Evolutionary conservation across 2,329 filamentous ascomycete genomes (phyloP), one percentile per base, ranked within the genome.

Genomic region (Curvularia sp.): DNA sequence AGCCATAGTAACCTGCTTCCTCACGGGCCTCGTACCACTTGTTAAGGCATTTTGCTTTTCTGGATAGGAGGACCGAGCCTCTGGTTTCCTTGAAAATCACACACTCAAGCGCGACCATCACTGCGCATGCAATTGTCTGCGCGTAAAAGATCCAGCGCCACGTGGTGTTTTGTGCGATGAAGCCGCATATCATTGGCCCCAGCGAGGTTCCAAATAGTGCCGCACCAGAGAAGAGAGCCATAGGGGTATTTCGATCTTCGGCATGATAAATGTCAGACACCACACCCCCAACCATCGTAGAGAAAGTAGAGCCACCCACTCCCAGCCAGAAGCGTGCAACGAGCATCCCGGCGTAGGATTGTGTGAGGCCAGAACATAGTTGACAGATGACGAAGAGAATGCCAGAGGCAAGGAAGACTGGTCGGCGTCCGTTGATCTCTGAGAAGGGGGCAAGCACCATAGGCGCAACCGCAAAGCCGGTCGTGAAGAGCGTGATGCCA

Each of bases 61-160:
- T 84, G 6, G 88, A 89, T 7, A 97, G 80, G 6, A 97, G 77
- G 0, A 97, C 92, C 0, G 87, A 89, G 0, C 90, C 93, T 7
- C 93, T 82, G 3, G 91, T 97, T 76, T 97, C 93, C 44, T 87
- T 86, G 77, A 97, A 93, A 55, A 92, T 85, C 5, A 90, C 53
- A 10, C 85, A 82, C 22, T 96, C 84, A 1, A 88, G 78, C 0
- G 86, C 65, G 53, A 93, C 84, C 46, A 95, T 76, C 0, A 87
- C 74, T 0, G 82, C 87, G 54, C 88, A 86, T 22, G 85, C 79
- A 46, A 97, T 92, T 7, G 87, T 86, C 67, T 97, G 93, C 28
- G 93, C 83, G 84, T 92, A 96, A 74, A 96, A 96, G 0, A 93
- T 86, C 93, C 93, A 97, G 61, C 91, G 86, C 92, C 92, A 96